phyloP scores from a whole-genome alignment of 495 filamentous ascomycete species.

The Lophiostoma macrostomum region DNA sequence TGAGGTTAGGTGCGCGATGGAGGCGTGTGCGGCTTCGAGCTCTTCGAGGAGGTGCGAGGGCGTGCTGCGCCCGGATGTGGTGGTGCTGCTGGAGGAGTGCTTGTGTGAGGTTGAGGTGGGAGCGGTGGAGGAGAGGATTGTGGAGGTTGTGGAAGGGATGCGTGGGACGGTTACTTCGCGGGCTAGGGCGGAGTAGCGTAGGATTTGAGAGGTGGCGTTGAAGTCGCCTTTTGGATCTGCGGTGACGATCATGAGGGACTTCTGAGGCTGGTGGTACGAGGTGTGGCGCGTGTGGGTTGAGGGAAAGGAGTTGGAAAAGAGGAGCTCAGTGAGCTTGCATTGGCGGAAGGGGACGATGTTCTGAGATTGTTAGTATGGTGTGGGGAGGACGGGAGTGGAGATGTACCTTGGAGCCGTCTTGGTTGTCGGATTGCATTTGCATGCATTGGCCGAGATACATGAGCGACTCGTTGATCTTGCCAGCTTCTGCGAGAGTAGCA shows the following conservation, averaged over 20 bases:
- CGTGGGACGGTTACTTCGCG: conserved; percentile 90
- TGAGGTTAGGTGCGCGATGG: conserved; percentile 70
- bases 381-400: conserved; percentile 1
- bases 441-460: conserved; percentile 98
- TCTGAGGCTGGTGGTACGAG: conserved; percentile 60
- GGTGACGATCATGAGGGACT: conserved; percentile 93
- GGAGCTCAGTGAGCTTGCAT: conserved; percentile 92
- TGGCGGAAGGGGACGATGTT: conserved; percentile 88
- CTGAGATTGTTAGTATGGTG: conserved; percentile 29
- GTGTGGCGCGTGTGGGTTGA: conserved; percentile 44
- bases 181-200: conserved; percentile 91
- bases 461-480: conserved; percentile 94
- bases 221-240: conserved; percentile 92
- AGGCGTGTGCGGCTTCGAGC: conserved; percentile 68
- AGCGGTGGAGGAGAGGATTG: conserved; percentile 51
- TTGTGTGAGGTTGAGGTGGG: conserved; percentile 29
- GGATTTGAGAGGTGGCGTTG: conserved; percentile 93
- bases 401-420: conserved; percentile 68
- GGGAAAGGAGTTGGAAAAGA: conserved; percentile 91
- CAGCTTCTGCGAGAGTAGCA: conserved; percentile 87
- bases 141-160: conserved; percentile 70
- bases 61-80: conserved; percentile 47
- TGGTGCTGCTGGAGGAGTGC: too few species aligned
- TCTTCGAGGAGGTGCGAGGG: conserved; percentile 56
- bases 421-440: conserved; percentile 86